Base-by-base conservation (phyloP, 1,284 basidiomycete genomes). In the Moesziomyces parantarcticus region DNA sequence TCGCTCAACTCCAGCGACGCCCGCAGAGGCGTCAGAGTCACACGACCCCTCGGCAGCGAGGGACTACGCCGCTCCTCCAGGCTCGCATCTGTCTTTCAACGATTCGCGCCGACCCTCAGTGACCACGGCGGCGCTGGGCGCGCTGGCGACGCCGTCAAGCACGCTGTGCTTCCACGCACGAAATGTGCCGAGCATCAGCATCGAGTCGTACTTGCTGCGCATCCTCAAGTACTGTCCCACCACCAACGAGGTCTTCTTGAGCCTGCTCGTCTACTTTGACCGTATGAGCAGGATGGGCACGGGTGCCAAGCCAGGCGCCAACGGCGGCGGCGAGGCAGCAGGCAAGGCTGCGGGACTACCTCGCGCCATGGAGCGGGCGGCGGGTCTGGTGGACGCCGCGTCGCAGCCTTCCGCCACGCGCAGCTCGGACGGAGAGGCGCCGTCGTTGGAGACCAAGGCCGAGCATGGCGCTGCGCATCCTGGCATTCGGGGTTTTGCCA, bases 201-300 rank as follows among this genome's bases (percentile, higher is more conserved):
- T 99, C 79, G 95, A 98, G 84, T 90, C 92, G 4, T 99, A 99
- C 83, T 89, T 99, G 11, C 86, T 96, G 32, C 90, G 96, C 42
- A 99, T 99, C 70, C 89, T 97, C 85, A 97, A 96, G 83, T 99
- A 99, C 84, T 99, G 96, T 84, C 96, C 96, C 2, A 95, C 95
- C 2, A 96, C 95, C 44, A 99, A 98, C 86, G 93, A 98, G 82
- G 96, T 99, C 44, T 99, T 99, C 82, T 87, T 98, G 10, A 90
- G 92, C 42, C 87, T 99, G 45, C 87, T 98, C 56, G 94, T 98
- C 48, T 99, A 98, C 85, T 98, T 99, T 84, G 96, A 99, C 85
- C 89, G 96, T 50, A 88, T 89, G 87, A 87, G 86, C 62, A 83
- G 86, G 57, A 91, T 89, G 88, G 76, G 91, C 88, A 79, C 85